Base-by-base conservation (phyloP, 495 filamentous ascomycete genomes). In the Penicillium taxi region DNA sequence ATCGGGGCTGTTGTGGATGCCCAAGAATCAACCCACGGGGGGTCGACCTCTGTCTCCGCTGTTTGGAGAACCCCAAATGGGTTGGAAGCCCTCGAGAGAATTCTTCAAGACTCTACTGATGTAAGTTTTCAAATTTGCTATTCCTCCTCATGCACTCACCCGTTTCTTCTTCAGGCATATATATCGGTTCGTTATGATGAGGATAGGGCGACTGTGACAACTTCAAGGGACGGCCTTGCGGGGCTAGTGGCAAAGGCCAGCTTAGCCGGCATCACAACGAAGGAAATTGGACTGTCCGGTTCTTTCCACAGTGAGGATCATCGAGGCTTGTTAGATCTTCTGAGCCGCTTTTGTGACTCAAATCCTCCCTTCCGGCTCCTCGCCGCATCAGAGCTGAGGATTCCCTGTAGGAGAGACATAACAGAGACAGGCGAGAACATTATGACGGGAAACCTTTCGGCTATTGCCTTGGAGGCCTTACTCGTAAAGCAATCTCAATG, bases 141-240 rank as follows among this genome's bases (percentile, higher is more conserved):
- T n/a, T n/a, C n/a, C n/a, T n/a, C n/a, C n/a, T n/a, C n/a, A n/a
- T n/a, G n/a, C n/a, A n/a, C n/a, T n/a, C n/a, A n/a, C n/a, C 50
- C 43, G 16, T 12, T 25, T n/a, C 9, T 20, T 12, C 11, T 38
- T 3, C 9, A 70, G 50, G 59, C 61, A 11, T 73, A 73, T 29
- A 36, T 70, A 7, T 67, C 70, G 2, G 68, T 70, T 6, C 24
- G 33, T 4, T 67, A 59, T 21, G 70, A 73, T 31, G 53, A 68
- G 12, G 47, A 52, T 4, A 46, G 67, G 8, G 64, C 44, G 4
- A 62, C 58, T 0, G 32, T 62, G 24, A 58, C 55, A 15, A 59
- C 54, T 0, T 37, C 55, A 7, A 42, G 42, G 6, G 38, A 35
- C 17, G 59, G 33, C 5, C 44, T 43, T 18, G 38, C 44, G 4